phyloP scores from a whole-genome alignment of 2,329 filamentous ascomycete genomes.

The Monilinia aucupariae region DNA sequence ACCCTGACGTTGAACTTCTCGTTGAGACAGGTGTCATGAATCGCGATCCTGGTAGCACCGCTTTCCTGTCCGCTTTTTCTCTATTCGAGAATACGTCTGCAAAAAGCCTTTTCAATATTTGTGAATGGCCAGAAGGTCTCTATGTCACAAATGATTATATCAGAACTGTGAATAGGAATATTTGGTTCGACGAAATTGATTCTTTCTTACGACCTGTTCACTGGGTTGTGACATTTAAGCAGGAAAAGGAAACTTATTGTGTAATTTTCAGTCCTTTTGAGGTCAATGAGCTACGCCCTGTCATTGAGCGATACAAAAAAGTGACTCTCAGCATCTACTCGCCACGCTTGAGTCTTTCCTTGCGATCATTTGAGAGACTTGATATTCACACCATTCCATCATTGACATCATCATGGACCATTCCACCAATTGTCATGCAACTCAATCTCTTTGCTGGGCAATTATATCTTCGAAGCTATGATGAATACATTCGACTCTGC shows the following conservation, averaged over 20 bases:
- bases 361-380: constrained; percentile 42
- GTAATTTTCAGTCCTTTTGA: constrained; percentile 58
- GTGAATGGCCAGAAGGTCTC: constrained; percentile 39
- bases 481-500: constrained; percentile 51
- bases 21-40: constrained; percentile 37
- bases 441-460: constrained; percentile 65
- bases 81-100: constrained; percentile 41
- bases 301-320: constrained; percentile 35
- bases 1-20: constrained; percentile 41
- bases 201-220: constrained; percentile 48
- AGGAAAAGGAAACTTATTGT: constrained; percentile 15
- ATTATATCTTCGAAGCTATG: constrained; percentile 52
- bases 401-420: constrained; percentile 20
- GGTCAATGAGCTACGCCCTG: constrained; percentile 45
- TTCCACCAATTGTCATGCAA: constrained; percentile 36
- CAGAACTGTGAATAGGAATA: constrained; percentile 38
- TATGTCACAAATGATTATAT: constrained; percentile 49
- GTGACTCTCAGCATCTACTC: constrained; percentile 49
- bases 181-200: constrained; percentile 34
- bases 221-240: constrained; percentile 44
- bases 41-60: background rate
- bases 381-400: constrained; percentile 40
- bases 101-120: constrained; percentile 33
- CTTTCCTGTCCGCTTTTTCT: constrained; percentile 46
- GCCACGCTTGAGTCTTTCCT: constrained; percentile 40